Percentiles rank a stretch among this genome's conserved stretches.
Evolutionary conservation across 2,329 filamentous ascomycete species (phyloP).

Genomic region (Calonectria pseudoreteaudii): DNA sequence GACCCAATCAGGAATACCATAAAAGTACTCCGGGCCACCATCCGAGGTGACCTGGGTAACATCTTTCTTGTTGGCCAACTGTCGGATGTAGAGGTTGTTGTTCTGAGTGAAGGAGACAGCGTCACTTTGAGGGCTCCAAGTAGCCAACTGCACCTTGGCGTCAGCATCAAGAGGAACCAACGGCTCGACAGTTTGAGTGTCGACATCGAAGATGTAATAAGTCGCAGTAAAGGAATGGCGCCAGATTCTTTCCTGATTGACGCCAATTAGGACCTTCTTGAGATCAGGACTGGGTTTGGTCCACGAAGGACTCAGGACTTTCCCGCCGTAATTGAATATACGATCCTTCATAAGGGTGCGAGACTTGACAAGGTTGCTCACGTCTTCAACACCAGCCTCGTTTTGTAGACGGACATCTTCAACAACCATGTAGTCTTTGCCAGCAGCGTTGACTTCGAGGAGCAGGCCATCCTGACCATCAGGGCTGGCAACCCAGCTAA

Average conservation of each 20-base stretch:
- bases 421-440: slow-evolving; percentile 83
- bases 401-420: slow-evolving; percentile 78
- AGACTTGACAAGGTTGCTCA: slow-evolving; percentile 57
- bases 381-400: slow-evolving; percentile 47
- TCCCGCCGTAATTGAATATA: slow-evolving; percentile 70
- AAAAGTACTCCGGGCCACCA: slow-evolving; percentile 89
- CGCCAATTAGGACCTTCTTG: slow-evolving; percentile 86
- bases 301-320: slow-evolving; percentile 66
- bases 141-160: slow-evolving; percentile 82
- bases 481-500: slow-evolving; percentile 82
- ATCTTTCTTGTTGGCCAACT: slow-evolving; percentile 61
- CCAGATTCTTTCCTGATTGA: slow-evolving; percentile 81
- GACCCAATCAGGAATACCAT: slow-evolving; percentile 97
- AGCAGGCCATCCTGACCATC: slow-evolving; percentile 86
- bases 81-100: slow-evolving; percentile 90
- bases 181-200: slow-evolving; percentile 79
- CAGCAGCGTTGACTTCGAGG: slow-evolving; percentile 74
- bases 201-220: slow-evolving; percentile 95
- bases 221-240: slow-evolving; percentile 87
- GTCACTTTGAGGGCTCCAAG: slow-evolving; percentile 89
- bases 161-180: slow-evolving; percentile 77
- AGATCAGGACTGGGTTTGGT: slow-evolving; percentile 85
- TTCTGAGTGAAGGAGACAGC: slow-evolving; percentile 89
- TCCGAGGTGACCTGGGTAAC: slow-evolving; percentile 84
- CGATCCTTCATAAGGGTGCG: slow-evolving; percentile 80